These are phyloP conservation scores for slime mould (Dictyostelium discoideum) DNA, from an alignment of 78 protist species.

Conservation along the genomic window DNA sequence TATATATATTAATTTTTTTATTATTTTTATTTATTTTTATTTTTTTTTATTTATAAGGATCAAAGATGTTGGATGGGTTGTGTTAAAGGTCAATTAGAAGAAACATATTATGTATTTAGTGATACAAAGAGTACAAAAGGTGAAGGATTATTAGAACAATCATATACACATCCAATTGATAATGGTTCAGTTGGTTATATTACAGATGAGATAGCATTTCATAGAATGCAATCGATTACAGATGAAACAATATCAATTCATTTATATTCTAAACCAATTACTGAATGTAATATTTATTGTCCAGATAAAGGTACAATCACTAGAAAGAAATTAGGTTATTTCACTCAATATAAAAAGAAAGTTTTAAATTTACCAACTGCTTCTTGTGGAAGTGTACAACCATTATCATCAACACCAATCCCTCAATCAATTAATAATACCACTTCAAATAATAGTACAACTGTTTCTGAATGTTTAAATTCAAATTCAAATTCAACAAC, in stretches of 20 bases:
- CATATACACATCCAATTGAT: constrained; percentile 42
- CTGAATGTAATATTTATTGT: constrained; percentile 80
- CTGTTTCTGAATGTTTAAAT: background rate
- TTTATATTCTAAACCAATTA: constrained; percentile 78
- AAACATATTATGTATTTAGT: constrained; percentile 58
- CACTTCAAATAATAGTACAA: background rate
- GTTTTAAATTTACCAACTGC: background rate
- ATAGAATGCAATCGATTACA: constrained; percentile 39
- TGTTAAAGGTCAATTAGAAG: constrained; percentile 65
- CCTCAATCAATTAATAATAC: background rate
- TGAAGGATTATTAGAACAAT: constrained; percentile 19
- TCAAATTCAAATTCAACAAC: background rate
- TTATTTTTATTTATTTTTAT: background rate
- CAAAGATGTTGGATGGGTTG: constrained; percentile 84
- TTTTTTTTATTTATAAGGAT: constrained; percentile 15
- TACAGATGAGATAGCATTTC: constrained; percentile 82
- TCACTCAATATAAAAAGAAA: constrained; percentile 61
- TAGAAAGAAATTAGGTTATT: constrained; percentile 70
- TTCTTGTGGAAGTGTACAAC: background rate
- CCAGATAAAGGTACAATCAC: constrained; percentile 66
- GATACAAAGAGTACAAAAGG: constrained; percentile 56
- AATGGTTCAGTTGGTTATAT: constrained; percentile 80
- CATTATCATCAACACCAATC: background rate
- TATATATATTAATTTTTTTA: background rate
- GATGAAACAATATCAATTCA: constrained; percentile 64